Evolutionary conservation across 1,284 basidiomycete genomes (phyloP).

Genomic region (Cutaneotrichosporon sp.): DNA sequence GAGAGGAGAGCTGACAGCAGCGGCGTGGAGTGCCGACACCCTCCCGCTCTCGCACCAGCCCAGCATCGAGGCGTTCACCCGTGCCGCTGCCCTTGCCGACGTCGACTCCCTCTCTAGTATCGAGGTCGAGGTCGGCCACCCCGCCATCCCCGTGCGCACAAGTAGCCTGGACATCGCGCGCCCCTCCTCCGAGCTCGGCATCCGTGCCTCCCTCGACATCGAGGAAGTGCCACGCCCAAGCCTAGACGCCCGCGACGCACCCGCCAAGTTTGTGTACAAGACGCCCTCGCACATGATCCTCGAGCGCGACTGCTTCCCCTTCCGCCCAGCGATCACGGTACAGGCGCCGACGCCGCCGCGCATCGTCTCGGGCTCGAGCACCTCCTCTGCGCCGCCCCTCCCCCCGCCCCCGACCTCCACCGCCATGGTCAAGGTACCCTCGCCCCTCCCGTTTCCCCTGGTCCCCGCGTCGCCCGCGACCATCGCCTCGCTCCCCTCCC

Average conservation of each 20-base stretch:
- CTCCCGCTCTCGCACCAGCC: not conserved
- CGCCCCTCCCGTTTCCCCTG: not conserved
- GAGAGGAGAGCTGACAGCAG: not conserved
- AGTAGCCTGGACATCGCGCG: not conserved
- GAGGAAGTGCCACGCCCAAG: not conserved
- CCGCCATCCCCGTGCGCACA: not conserved
- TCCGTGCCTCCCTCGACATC: not conserved
- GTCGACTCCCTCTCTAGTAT: not conserved
- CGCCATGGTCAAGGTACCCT: not conserved
- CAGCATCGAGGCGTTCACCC: not conserved
- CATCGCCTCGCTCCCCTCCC: not conserved
- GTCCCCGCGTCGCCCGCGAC: constrained; percentile 1
- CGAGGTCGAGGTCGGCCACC: not conserved
- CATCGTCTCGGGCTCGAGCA: not conserved
- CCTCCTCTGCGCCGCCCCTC: not conserved
- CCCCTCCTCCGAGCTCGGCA: not conserved
- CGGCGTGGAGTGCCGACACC: not conserved
- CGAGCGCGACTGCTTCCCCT: constrained; percentile 3
- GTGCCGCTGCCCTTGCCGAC: not conserved
- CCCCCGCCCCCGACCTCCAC: not conserved
- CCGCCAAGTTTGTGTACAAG: constrained; percentile 6
- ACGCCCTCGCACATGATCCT: not conserved
- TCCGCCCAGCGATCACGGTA: not conserved
- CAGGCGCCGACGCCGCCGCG: constrained; percentile 6
- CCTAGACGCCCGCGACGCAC: not conserved